Percentiles rank a stretch among this genome's conserved stretches.
phyloP scores from a whole-genome alignment of 129 eudicot species.

The Tagetes patula region DNA sequence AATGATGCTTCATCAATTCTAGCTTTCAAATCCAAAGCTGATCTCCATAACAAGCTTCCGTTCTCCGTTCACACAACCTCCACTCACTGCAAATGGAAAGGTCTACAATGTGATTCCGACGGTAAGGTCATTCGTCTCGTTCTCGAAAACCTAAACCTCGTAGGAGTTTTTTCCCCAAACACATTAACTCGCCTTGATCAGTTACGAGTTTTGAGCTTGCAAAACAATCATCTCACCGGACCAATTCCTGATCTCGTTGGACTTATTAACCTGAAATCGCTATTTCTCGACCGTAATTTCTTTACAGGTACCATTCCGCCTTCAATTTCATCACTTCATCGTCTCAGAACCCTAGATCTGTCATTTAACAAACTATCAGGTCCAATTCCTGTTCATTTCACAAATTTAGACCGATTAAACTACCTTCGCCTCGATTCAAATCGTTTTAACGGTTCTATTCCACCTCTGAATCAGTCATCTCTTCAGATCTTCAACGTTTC shows the following conservation, averaged over 20 bases:
- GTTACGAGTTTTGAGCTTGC: slow-evolving; percentile 75
- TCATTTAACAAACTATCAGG: slow-evolving; percentile 68
- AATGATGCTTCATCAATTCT: slow-evolving; percentile 52
- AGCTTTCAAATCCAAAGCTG: slow-evolving; percentile 77
- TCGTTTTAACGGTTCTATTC: slow-evolving; percentile 67
- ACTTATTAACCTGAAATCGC: slow-evolving; percentile 58
- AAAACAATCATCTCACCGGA: slow-evolving; percentile 75
- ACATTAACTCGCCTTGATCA: slow-evolving; percentile 62
- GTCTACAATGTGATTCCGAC: slow-evolving; percentile 51
- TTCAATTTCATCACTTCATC: slow-evolving; percentile 62
- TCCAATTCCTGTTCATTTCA: slow-evolving; percentile 37
- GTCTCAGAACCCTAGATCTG: slow-evolving; percentile 69
- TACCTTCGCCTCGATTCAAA: slow-evolving; percentile 68
- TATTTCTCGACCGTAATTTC: slow-evolving; percentile 60
- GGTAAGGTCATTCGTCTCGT: slow-evolving; percentile 48
- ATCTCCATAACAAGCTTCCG: slow-evolving; percentile 42
- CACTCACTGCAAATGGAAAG: slow-evolving; percentile 68
- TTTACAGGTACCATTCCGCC: slow-evolving; percentile 64
- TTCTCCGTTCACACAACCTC: slow-evolving; percentile 35
- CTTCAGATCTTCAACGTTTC: slow-evolving; percentile 72
- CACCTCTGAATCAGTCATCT: slow-evolving; percentile 62
- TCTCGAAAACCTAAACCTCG: slow-evolving; percentile 43
- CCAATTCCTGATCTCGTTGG: slow-evolving; percentile 73
- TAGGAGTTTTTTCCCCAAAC: slow-evolving; percentile 57
- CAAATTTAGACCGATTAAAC: slow-evolving; percentile 44